A percentile compares a stretch with the other conserved stretches of the same genome.
phyloP scores from a whole-genome alignment of 352 stramenopile species.

The Aphanomyces invadans region DNA sequence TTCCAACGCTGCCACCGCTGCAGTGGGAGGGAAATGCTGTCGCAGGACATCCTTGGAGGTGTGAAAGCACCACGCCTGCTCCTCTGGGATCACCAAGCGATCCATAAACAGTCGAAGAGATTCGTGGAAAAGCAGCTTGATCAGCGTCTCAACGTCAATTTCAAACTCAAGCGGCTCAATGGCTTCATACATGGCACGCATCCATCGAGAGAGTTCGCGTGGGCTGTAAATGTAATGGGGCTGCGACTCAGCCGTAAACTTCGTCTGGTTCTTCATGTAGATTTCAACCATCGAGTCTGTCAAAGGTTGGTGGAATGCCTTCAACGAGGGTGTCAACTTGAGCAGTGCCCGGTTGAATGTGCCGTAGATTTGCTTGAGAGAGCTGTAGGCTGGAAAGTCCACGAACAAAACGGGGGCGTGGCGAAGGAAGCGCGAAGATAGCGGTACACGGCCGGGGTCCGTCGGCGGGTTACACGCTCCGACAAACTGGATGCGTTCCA shows the following conservation, averaged over 20 bases:
- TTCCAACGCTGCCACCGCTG: slow-evolving; percentile 66
- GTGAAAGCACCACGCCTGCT: slow-evolving; percentile 94
- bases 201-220: slow-evolving; percentile 98
- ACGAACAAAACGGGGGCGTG: slow-evolving; percentile 98
- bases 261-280: slow-evolving; percentile 95
- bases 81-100: slow-evolving; percentile 93
- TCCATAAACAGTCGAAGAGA: slow-evolving; percentile 98
- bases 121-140: slow-evolving; percentile 98
- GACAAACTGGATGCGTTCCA: slow-evolving; percentile 94
- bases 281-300: slow-evolving; percentile 99
- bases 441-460: slow-evolving; percentile 94
- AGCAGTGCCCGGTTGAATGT: slow-evolving; percentile 99
- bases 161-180: slow-evolving; percentile 94
- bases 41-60: slow-evolving; percentile 76
- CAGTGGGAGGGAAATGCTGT: slow-evolving; percentile 78
- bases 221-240: slow-evolving; percentile 99
- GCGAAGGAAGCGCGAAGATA: slow-evolving; percentile 96
- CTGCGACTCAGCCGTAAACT: slow-evolving; percentile 90
- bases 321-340: slow-evolving; percentile 96
- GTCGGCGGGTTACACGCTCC: slow-evolving; percentile 99
- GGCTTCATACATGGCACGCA: slow-evolving; percentile 97
- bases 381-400: slow-evolving; percentile 96
- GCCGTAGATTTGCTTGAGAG: slow-evolving; percentile 98
- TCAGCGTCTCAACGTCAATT: slow-evolving; percentile 92
- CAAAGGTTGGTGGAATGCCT: slow-evolving; percentile 92